Evolutionary conservation across 1,284 basidiomycete species (phyloP).

Genomic region (Irpex sp.): DNA sequence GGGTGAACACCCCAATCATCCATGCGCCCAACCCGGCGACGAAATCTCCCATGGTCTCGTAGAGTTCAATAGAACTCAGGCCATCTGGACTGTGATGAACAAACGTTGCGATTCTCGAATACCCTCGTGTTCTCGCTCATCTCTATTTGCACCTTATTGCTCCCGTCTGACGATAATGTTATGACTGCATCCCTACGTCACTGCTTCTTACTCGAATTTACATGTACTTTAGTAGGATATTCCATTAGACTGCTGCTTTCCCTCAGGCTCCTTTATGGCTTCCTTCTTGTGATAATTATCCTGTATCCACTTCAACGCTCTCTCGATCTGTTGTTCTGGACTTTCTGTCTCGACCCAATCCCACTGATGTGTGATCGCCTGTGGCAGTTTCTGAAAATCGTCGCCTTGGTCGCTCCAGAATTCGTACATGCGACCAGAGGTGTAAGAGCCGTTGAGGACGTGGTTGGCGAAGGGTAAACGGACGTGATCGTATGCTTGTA

Average conservation of each 20-base stretch:
- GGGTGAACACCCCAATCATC: slow-evolving; percentile 13
- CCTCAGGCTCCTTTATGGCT: neutral
- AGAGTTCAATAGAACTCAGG: neutral
- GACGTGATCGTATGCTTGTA: slow-evolving; percentile 39
- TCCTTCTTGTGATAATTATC: neutral
- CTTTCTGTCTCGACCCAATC: slow-evolving; percentile 11
- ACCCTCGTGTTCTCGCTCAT: neutral
- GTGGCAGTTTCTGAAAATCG: slow-evolving; percentile 5
- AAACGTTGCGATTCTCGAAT: neutral
- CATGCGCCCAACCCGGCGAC: neutral
- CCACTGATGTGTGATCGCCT: slow-evolving; percentile 15
- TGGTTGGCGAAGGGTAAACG: slow-evolving; percentile 37
- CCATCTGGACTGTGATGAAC: neutral
- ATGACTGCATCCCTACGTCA: neutral
- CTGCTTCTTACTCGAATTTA: neutral
- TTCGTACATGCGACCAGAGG: slow-evolving; percentile 33
- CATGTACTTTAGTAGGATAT: neutral
- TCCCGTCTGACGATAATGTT: neutral
- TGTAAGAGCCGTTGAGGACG: slow-evolving; percentile 37
- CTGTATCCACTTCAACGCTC: slow-evolving; percentile 7
- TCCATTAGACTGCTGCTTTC: neutral
- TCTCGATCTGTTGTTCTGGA: slow-evolving; percentile 10
- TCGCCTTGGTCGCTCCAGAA: slow-evolving; percentile 3
- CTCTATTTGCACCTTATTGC: neutral
- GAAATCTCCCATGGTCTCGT: neutral